Conservation (phyloP, 176 grass and related monocot genomes). For the Ensete ventricosum region DNA sequence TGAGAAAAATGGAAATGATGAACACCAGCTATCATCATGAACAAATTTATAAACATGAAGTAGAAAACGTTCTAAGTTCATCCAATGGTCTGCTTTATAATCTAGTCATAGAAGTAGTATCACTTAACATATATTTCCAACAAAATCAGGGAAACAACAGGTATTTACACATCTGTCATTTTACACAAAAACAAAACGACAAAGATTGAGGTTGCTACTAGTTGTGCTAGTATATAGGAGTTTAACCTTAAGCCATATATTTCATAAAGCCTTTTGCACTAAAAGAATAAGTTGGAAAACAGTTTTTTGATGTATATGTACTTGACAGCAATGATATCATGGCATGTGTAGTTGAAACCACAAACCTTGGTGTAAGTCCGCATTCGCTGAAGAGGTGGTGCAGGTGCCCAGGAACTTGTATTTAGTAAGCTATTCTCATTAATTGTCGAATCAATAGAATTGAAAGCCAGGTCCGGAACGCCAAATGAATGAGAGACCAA, state of each 20-base stretch:
- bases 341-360: conserved; percentile 6
- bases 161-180: no score
- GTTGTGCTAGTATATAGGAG: no score
- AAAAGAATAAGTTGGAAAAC: no score
- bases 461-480: conserved; percentile 53
- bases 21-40: neutral
- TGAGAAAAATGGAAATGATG: conserved; percentile 3
- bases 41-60: neutral
- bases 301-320: neutral
- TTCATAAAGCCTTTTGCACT: no score
- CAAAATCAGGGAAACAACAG: no score
- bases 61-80: no score
- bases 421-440: conserved; percentile 45
- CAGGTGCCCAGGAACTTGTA: conserved; percentile 37
- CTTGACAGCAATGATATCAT: conserved; percentile 3
- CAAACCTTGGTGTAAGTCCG: conserved; percentile 81
- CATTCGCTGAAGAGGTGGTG: conserved; percentile 46
- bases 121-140: no score
- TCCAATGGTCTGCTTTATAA: no score
- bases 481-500: conserved; percentile 65
- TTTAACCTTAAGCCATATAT: no score
- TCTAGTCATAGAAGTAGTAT: no score
- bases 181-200: no score
- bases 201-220: no score
- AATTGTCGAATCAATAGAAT: conserved; percentile 64